phyloP scores from a whole-genome alignment of 345 rosid species.

The Brassica juncea region DNA sequence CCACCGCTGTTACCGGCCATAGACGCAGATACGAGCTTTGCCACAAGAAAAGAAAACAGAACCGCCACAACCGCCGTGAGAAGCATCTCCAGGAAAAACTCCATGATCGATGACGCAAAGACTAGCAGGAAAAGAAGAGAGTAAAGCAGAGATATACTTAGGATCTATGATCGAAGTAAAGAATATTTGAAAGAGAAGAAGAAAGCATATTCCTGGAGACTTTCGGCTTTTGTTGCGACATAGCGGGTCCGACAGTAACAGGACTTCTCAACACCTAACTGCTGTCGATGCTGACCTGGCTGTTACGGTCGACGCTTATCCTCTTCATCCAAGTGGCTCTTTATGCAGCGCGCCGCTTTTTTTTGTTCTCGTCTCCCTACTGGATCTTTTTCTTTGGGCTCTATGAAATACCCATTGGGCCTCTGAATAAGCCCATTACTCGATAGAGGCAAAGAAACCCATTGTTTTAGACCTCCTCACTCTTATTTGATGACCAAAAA shows the following conservation, averaged over 20 bases:
- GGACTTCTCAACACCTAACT: slow-evolving; percentile 30
- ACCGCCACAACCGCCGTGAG: slow-evolving; percentile 59
- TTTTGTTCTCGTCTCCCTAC: neutral
- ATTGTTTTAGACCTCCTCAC: no score
- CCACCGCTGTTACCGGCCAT: slow-evolving; percentile 18
- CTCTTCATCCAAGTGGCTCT: slow-evolving; percentile 10
- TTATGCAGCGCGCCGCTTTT: slow-evolving; percentile 17
- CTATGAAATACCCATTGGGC: no score
- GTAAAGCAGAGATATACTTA: slow-evolving; percentile 5
- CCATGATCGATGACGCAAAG: slow-evolving; percentile 47
- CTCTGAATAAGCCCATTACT: no score
- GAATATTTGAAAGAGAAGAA: slow-evolving; percentile 16
- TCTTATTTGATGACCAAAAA: no score
- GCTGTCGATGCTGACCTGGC: slow-evolving; percentile 36
- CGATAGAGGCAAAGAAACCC: no score
- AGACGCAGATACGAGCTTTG: slow-evolving; percentile 63
- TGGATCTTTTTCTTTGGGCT: neutral
- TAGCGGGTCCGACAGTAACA: slow-evolving; percentile 19
- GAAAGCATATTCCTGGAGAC: slow-evolving; percentile 61
- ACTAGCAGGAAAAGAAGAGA: neutral
- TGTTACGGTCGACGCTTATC: slow-evolving; percentile 32
- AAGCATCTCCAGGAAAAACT: slow-evolving; percentile 60
- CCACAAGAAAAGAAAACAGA: slow-evolving; percentile 62
- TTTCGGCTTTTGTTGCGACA: neutral
- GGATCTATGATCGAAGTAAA: slow-evolving; percentile 8